Conservation (phyloP, 2,329 filamentous ascomycete genomes). For the Nemania sp. region DNA sequence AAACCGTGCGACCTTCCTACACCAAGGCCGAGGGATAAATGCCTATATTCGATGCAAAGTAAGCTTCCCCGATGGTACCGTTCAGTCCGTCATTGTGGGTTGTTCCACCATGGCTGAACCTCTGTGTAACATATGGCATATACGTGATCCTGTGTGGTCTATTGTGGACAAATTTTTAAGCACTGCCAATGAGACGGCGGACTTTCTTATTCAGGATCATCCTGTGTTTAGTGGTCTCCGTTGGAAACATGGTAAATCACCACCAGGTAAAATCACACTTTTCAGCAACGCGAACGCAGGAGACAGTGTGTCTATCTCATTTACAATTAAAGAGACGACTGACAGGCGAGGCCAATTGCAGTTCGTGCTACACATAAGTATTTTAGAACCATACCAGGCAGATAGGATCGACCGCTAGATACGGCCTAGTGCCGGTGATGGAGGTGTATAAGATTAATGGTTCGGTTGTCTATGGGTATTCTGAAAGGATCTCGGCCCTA, state of each 20-base stretch:
- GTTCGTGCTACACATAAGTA: too few relatives aligned
- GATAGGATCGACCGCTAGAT: too few relatives aligned
- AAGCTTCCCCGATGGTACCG: background rate
- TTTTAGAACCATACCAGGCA: too few relatives aligned
- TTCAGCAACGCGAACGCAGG: too few relatives aligned
- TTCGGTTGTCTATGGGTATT: too few relatives aligned
- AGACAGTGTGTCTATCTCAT: background rate
- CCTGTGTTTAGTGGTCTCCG: background rate
- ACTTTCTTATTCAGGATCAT: conserved; percentile 7
- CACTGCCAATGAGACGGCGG: background rate
- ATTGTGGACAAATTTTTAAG: background rate
- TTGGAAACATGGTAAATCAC: background rate
- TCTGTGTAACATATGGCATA: background rate
- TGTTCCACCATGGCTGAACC: conserved; percentile 9
- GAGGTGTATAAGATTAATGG: too few relatives aligned
- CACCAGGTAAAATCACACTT: too few relatives aligned
- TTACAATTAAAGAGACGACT: background rate
- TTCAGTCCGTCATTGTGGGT: background rate
- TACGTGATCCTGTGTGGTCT: background rate
- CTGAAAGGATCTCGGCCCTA: too few relatives aligned
- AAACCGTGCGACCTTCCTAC: background rate
- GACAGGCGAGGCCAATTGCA: too few relatives aligned
- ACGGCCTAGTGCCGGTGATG: too few relatives aligned
- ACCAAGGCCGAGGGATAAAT: conserved; percentile 15
- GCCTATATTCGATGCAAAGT: conserved; percentile 5